Base-by-base conservation (phyloP, 2,329 filamentous ascomycete genomes). In the Amylocarpus encephaloides region DNA sequence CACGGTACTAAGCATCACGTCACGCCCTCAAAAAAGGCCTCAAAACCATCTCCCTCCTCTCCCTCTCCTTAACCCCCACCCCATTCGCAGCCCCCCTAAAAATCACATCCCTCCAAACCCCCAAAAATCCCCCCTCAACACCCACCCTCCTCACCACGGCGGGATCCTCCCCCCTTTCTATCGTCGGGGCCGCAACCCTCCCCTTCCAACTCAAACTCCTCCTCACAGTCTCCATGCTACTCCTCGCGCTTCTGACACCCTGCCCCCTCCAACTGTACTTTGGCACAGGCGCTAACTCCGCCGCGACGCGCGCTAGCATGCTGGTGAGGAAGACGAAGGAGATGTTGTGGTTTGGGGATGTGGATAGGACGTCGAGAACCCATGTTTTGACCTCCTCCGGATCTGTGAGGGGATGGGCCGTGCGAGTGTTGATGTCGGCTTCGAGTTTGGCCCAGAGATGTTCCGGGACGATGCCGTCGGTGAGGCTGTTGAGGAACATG, bases 261-360 rank as follows among this genome's bases (percentile, higher is more conserved):
- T 39, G 45, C 7, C 50, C 50, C 29, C 36, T 54, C 54, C 55
- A 59, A 32, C 52, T 48, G 7, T 48, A 45, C 39, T 60, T 64
- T 0, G 60, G 62, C 0, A 72, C 63, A 0, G 74, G 72, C 1
- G 69, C 70, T 6, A 83, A 67, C 60, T 85, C 80, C 32, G 72
- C 71, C 26, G 75, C 69, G 34, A 85, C 73, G 10, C 76, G 74
- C 18, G 75, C 74, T 10, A 96, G 74, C 68, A 90, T 91, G 7
- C 87, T 83, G 0, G 85, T 88, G 13, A 96, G 71, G 57, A 96
- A 90, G 2, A 95, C 86, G 62, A 96, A 95, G 0, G 86, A 86
- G 49, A 95, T 91, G 64, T 89, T 93, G 68, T 95, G 86, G 44
- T 85, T 84, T 0, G 89, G 86, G 0, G 80, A 77, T 1, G 78